phyloP scores from a whole-genome alignment of 129 eudicot species.

The Flaveria robusta region DNA sequence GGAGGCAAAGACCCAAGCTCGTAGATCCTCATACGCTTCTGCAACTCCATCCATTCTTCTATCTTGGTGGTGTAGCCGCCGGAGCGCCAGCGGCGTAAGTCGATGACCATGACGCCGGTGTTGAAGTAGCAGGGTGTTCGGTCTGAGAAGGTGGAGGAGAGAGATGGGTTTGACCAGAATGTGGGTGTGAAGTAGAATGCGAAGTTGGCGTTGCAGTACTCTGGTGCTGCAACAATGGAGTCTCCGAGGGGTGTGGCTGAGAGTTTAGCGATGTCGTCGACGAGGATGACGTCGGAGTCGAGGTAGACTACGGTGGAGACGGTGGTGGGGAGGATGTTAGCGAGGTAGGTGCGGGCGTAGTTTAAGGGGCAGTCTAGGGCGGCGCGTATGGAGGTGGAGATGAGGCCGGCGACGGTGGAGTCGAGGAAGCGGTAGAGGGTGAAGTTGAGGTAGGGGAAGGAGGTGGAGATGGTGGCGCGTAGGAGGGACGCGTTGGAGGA shows the following conservation, averaged over 20 bases:
- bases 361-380: constrained; percentile 46
- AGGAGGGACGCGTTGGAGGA: constrained; percentile 30
- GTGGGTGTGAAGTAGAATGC: constrained; percentile 43
- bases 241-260: constrained; percentile 39
- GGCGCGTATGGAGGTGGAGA: constrained; percentile 44
- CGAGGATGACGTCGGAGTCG: constrained; percentile 50
- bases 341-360: constrained; percentile 46
- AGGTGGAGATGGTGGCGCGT: constrained; percentile 35
- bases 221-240: constrained; percentile 42
- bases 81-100: constrained; percentile 45
- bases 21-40: constrained; percentile 54
- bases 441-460: constrained; percentile 44
- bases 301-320: constrained; percentile 42
- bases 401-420: constrained; percentile 36
- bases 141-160: constrained; percentile 28
- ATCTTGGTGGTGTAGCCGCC: constrained; percentile 48
- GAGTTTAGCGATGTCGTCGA: constrained; percentile 47
- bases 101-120: constrained; percentile 70
- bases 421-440: constrained; percentile 34
- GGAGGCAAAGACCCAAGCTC: constrained; percentile 62
- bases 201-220: constrained; percentile 48
- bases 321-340: constrained; percentile 39
- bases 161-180: constrained; percentile 46
- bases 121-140: constrained; percentile 59
- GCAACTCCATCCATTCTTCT: constrained; percentile 67